phyloP scores from a whole-genome alignment of 1,284 basidiomycete genomes.

The Ceratobasidium sp. region DNA sequence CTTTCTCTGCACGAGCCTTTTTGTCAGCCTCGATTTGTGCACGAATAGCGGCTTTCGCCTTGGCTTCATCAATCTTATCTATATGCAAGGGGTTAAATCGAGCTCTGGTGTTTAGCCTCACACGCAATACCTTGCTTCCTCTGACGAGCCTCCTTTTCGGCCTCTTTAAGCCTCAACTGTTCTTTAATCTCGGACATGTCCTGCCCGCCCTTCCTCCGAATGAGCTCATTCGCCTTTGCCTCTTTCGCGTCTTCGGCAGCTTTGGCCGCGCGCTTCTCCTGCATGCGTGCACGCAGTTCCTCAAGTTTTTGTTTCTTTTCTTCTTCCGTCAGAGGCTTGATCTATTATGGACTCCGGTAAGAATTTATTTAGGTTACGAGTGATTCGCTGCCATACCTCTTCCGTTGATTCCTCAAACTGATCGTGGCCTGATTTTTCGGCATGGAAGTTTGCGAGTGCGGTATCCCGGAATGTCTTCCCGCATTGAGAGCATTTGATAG shows the following conservation, averaged over 20 bases:
- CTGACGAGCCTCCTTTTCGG: constrained; percentile 77
- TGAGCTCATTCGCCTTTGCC: constrained; percentile 74
- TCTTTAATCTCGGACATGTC: constrained; percentile 77
- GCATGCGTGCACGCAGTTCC: constrained; percentile 80
- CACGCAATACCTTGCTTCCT: constrained; percentile 70
- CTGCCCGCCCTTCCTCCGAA: constrained; percentile 85
- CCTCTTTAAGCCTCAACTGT: constrained; percentile 78
- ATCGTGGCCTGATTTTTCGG: constrained; percentile 93
- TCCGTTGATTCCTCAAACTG: constrained; percentile 95
- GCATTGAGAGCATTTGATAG: constrained; percentile 81
- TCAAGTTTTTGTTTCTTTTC: constrained; percentile 85
- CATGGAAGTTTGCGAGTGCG: constrained; percentile 90
- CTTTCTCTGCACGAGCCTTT: constrained; percentile 82
- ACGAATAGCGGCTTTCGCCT: constrained; percentile 82
- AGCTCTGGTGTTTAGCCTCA: not conserved
- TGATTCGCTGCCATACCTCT: constrained; percentile 63
- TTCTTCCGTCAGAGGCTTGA: constrained; percentile 93
- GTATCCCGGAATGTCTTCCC: constrained; percentile 88
- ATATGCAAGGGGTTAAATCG: constrained; percentile 36
- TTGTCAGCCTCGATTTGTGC: constrained; percentile 95
- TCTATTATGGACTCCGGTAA: constrained; percentile 54
- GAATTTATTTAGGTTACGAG: not conserved
- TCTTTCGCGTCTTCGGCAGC: constrained; percentile 74
- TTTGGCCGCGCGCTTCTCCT: constrained; percentile 74
- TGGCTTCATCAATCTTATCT: constrained; percentile 88